Conservation (phyloP, 768 basidiomycete genomes). For the Auricularia auricula-judae region DNA sequence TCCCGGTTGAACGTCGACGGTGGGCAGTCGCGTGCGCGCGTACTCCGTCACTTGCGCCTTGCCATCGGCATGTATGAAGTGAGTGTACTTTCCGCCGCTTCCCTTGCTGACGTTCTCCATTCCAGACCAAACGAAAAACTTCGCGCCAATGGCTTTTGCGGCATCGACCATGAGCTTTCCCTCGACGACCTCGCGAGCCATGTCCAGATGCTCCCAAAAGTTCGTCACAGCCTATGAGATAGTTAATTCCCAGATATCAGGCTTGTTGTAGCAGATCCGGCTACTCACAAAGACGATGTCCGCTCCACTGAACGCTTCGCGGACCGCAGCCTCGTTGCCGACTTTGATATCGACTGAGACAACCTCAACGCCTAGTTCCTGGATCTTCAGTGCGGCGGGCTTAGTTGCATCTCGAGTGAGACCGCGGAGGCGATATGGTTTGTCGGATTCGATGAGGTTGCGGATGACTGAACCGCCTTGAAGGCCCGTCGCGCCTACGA, state of each 20-base stretch:
- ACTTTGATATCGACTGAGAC: conserved; percentile 7
- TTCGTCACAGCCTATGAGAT: neutral
- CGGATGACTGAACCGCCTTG: conserved; percentile 22
- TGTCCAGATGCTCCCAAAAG: neutral
- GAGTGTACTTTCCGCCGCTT: conserved; percentile 5
- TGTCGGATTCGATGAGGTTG: conserved; percentile 21
- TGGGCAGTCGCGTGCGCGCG: neutral
- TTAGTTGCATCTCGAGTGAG: conserved; percentile 21
- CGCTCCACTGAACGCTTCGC: neutral
- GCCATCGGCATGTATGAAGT: conserved; percentile 1
- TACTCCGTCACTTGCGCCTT: neutral
- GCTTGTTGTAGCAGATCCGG: neutral
- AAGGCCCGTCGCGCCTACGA: conserved; percentile 26
- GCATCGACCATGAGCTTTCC: conserved; percentile 12
- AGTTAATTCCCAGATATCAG: neutral
- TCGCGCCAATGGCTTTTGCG: conserved; percentile 7
- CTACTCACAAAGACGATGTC: neutral
- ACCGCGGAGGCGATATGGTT: conserved; percentile 21
- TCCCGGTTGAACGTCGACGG: neutral
- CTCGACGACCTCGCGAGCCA: conserved; percentile 8
- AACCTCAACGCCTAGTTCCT: conserved; percentile 14
- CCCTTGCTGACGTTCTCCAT: neutral
- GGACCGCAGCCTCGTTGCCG: neutral
- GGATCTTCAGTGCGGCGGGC: conserved; percentile 15
- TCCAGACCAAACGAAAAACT: conserved; percentile 11